Evolutionary conservation across 306 rosid species (phyloP).

Genomic region (Pterocarpus santalinus): DNA sequence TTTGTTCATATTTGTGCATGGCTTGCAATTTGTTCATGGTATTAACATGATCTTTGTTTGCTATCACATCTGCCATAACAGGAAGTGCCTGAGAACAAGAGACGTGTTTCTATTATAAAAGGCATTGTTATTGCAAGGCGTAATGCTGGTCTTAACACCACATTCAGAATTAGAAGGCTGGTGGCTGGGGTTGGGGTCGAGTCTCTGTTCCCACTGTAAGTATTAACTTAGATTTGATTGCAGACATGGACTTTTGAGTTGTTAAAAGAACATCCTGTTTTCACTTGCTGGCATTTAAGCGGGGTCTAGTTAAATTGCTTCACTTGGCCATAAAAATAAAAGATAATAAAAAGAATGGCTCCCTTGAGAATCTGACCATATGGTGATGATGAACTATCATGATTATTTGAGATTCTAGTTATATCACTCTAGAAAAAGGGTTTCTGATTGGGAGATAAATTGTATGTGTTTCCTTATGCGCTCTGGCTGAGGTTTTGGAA

Average conservation of each 20-base stretch:
- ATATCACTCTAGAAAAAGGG: background rate
- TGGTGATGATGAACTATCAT: background rate
- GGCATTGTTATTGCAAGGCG: conserved; percentile 96
- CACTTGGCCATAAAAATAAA: background rate
- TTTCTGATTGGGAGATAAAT: background rate
- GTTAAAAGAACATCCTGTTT: background rate
- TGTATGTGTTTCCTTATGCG: background rate
- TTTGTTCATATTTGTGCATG: background rate
- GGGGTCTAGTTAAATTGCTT: background rate
- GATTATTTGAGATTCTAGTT: background rate
- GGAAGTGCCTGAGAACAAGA: conserved; percentile 98
- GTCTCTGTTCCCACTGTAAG: conserved; percentile 84
- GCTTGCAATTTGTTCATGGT: background rate
- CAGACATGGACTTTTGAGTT: conserved; percentile 22
- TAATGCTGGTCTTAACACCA: conserved; percentile 81
- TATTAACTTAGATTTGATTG: conserved; percentile 36
- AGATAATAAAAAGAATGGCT: background rate
- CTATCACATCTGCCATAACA: conserved; percentile 47
- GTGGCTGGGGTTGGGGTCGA: conserved; percentile 96
- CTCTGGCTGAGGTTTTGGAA: background rate
- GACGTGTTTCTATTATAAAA: conserved; percentile 83
- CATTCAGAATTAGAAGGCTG: conserved; percentile 88
- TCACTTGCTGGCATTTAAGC: too few species aligned
- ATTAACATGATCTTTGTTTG: conserved; percentile 18
- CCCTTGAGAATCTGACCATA: background rate